phyloP scores from a whole-genome alignment of 1,284 basidiomycete species.

The Wolfiporia cocos region DNA sequence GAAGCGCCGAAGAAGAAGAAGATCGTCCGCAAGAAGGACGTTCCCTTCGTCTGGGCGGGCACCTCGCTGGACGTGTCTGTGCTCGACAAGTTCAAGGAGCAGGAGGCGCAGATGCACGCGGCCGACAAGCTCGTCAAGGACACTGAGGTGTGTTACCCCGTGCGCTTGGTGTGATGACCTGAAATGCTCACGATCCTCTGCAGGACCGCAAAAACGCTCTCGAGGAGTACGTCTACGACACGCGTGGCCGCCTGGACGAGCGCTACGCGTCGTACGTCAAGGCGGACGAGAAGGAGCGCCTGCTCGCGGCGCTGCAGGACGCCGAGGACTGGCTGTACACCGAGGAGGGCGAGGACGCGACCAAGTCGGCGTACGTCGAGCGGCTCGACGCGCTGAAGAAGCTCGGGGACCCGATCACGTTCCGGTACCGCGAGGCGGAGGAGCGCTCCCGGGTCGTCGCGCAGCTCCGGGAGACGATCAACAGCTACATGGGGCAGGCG shows the following conservation, averaged over 20 bases:
- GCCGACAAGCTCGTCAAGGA: constrained; percentile 92
- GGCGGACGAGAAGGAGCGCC: constrained; percentile 68
- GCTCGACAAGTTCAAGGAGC: constrained; percentile 67
- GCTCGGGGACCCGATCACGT: constrained; percentile 78
- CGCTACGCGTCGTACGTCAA: constrained; percentile 74
- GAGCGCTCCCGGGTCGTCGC: constrained; percentile 69
- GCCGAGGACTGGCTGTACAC: constrained; percentile 95
- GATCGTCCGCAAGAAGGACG: constrained; percentile 75
- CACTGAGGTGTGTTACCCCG: constrained; percentile 63
- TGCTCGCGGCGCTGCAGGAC: constrained; percentile 63
- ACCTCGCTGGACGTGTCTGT: constrained; percentile 56
- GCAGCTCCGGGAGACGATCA: constrained; percentile 79
- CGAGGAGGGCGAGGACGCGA: constrained; percentile 92
- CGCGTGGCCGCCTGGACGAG: constrained; percentile 85
- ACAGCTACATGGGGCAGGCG: constrained; percentile 77
- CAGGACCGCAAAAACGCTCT: constrained; percentile 95
- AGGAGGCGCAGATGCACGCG: constrained; percentile 83
- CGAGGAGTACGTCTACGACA: constrained; percentile 97
- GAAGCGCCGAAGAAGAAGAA: constrained; percentile 77
- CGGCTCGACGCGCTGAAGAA: constrained; percentile 73
- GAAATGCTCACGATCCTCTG: constrained; percentile 3
- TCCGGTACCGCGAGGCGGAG: constrained; percentile 78
- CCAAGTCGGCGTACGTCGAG: constrained; percentile 75
- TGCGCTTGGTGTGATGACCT: background rate
- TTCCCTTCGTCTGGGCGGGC: constrained; percentile 63